A percentile compares a stretch with the other conserved stretches of the same genome.
Conservation (phyloP, 352 stramenopile genomes). For the Phytopythium chamaehyphon region DNA sequence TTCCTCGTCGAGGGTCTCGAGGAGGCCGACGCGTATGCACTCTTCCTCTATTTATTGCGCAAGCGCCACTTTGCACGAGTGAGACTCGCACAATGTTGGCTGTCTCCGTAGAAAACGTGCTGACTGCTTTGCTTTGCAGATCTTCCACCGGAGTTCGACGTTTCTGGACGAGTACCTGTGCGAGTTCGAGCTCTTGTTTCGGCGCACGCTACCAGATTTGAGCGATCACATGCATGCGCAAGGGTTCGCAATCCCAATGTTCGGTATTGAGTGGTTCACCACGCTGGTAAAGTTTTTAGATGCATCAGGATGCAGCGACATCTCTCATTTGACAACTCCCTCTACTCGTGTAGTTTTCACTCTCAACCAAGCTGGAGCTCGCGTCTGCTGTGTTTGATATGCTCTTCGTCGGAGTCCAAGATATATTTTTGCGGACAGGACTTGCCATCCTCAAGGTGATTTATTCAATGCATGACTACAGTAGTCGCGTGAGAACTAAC, state of each 20-base stretch:
- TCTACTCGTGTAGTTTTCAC: conserved; percentile 44
- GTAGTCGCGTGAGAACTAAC: too few relatives aligned
- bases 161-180: conserved; percentile 83
- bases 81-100: background rate
- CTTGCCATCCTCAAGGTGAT: conserved; percentile 71
- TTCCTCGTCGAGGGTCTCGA: conserved; percentile 81
- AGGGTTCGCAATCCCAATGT: conserved; percentile 78
- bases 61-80: conserved; percentile 70
- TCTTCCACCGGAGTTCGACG: conserved; percentile 79
- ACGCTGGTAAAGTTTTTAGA: conserved; percentile 38
- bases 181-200: conserved; percentile 80
- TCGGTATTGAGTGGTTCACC: conserved; percentile 87
- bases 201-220: conserved; percentile 59
- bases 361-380: conserved; percentile 79
- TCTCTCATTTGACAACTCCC: background rate
- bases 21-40: conserved; percentile 74
- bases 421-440: conserved; percentile 78
- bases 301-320: too few relatives aligned
- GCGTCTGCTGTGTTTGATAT: conserved; percentile 82
- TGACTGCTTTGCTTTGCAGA: conserved; percentile 12
- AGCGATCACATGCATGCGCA: conserved; percentile 53
- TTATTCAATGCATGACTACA: background rate
- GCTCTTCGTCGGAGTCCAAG: conserved; percentile 74
- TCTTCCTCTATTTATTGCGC: conserved; percentile 81
- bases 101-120: background rate